phyloP scores from a whole-genome alignment of 2,329 filamentous ascomycete species.

The Albophoma yamanashiensis region DNA sequence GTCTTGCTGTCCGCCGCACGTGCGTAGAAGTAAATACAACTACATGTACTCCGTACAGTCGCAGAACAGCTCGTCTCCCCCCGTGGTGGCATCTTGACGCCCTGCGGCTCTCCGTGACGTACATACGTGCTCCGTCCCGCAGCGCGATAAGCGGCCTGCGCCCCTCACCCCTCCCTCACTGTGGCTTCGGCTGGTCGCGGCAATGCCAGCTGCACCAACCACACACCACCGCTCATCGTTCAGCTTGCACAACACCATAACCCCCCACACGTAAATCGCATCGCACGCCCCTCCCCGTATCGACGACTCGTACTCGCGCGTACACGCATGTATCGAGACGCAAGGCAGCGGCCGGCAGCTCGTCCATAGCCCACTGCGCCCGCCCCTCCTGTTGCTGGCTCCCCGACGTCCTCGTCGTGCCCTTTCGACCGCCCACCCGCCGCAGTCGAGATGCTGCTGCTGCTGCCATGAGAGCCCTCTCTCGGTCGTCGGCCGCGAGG shows the following conservation, averaged over 20 bases:
- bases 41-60: too few species aligned
- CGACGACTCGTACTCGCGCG: neutral
- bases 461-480: constrained; percentile 2
- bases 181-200: neutral
- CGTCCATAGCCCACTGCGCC: neutral
- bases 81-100: neutral
- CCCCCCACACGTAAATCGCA: neutral
- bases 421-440: neutral
- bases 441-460: constrained; percentile 5
- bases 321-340: neutral
- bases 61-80: too few species aligned
- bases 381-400: neutral
- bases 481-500: neutral
- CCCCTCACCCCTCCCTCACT: too few species aligned
- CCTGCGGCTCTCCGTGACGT: neutral
- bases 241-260: neutral
- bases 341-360: neutral
- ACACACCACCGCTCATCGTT: neutral
- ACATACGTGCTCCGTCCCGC: too few species aligned
- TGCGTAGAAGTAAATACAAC: neutral
- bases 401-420: too few species aligned
- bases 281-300: neutral
- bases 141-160: too few species aligned
- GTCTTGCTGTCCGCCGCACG: too few species aligned
- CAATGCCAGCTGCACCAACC: neutral